A percentile compares a stretch with the other conserved stretches of the same genome.
phyloP scores from a whole-genome alignment of 208 protist genomes.

The Novymonas esmeraldas region DNA sequence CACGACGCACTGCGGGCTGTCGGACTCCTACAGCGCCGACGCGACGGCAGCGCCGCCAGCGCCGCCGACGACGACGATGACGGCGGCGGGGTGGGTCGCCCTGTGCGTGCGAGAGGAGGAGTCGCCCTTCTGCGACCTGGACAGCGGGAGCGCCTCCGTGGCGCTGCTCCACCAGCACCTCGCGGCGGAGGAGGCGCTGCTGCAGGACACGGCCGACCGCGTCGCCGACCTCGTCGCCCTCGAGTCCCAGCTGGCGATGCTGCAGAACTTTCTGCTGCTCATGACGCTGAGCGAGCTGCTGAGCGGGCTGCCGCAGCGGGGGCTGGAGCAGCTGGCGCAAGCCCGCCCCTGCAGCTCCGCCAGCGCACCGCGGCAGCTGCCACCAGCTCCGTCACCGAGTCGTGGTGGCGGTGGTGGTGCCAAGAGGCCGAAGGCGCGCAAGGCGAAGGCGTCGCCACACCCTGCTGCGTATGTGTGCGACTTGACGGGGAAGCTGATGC shows the following conservation, averaged over 20 bases:
- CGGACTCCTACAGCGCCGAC: conserved; percentile 17
- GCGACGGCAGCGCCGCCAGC: background rate
- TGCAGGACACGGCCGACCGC: conserved; percentile 51
- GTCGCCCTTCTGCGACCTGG: conserved; percentile 56
- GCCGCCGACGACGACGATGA: conserved; percentile 43
- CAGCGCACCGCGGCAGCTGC: too few species aligned
- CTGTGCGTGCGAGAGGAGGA: conserved; percentile 74
- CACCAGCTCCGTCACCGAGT: too few species aligned
- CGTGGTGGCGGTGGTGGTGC: too few species aligned
- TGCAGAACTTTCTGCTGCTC: conserved; percentile 50
- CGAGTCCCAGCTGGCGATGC: conserved; percentile 68
- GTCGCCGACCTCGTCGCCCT: conserved; percentile 55
- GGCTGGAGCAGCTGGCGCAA: conserved; percentile 19
- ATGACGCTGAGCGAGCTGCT: conserved; percentile 78
- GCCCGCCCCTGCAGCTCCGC: background rate
- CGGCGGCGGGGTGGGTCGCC: conserved; percentile 63
- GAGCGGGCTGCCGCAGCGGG: conserved; percentile 25
- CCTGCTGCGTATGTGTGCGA: conserved; percentile 77
- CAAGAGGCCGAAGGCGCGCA: conserved; percentile 9
- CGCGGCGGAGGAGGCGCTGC: conserved; percentile 45
- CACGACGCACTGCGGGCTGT: conserved; percentile 37
- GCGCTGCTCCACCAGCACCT: conserved; percentile 57
- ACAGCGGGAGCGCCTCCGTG: conserved; percentile 57
- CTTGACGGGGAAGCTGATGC: conserved; percentile 89
- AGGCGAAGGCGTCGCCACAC: conserved; percentile 53